A percentile compares a stretch with the other conserved stretches of the same genome.
Conservation (phyloP, 257 asterid genomes). For the Cynanchum wilfordii region DNA sequence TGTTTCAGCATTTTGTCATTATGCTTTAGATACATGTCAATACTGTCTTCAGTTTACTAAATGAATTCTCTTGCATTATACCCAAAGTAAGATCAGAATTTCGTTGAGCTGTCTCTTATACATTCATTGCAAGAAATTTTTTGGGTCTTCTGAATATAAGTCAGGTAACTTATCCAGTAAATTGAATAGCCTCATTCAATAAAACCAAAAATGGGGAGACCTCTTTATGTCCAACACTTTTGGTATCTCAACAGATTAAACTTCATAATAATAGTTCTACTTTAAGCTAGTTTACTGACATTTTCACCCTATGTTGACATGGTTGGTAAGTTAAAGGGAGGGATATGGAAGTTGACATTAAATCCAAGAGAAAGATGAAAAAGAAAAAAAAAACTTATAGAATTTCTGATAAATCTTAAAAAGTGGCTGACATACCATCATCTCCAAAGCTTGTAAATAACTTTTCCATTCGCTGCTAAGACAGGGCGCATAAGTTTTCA, state of each 20-base stretch:
- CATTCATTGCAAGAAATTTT: neutral
- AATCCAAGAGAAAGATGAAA: neutral
- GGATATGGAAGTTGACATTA: neutral
- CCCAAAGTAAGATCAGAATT: neutral
- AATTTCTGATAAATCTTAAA: neutral
- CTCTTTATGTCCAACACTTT: neutral
- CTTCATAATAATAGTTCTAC: neutral
- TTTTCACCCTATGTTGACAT: neutral
- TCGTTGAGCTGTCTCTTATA: neutral
- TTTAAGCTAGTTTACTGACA: neutral
- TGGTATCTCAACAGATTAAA: neutral
- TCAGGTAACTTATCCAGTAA: neutral
- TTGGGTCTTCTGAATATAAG: neutral
- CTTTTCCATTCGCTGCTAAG: constrained; percentile 45
- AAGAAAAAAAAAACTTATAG: neutral
- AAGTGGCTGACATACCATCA: constrained; percentile 46
- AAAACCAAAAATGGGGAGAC: neutral
- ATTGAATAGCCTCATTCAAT: neutral
- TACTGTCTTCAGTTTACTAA: neutral
- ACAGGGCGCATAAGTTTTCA: constrained; percentile 38
- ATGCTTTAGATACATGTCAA: neutral
- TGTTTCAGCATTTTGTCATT: neutral
- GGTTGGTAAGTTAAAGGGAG: neutral
- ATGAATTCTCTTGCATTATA: neutral
- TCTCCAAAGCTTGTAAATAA: constrained; percentile 50